Conservation (phyloP, 495 filamentous ascomycete species). For the Pyrenula aspistea region DNA sequence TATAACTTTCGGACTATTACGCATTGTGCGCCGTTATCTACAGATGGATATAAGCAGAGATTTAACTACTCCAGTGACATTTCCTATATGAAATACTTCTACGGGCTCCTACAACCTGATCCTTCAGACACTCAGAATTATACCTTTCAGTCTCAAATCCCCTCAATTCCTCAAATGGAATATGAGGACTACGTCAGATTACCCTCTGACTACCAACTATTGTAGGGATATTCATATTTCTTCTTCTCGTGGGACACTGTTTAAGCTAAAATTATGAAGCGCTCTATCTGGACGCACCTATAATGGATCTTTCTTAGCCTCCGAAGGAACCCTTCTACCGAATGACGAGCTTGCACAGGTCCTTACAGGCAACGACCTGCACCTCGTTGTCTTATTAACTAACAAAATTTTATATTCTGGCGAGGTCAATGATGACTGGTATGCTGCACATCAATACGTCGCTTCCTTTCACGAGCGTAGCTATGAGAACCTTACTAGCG, state of each 20-base stretch:
- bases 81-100: conserved; percentile 3
- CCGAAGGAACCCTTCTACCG: too few relatives aligned
- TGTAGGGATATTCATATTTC: too few relatives aligned
- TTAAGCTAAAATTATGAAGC: too few relatives aligned
- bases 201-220: too few relatives aligned
- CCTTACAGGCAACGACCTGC: conserved; percentile 1
- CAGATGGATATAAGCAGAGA: conserved; percentile 5
- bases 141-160: not conserved
- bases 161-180: not conserved
- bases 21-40: conserved; percentile 11
- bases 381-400: not conserved
- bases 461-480: too few relatives aligned
- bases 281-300: too few relatives aligned
- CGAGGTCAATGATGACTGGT: conserved; percentile 3
- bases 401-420: not conserved
- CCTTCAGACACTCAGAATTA: not conserved
- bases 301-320: too few relatives aligned
- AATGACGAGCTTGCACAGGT: too few relatives aligned
- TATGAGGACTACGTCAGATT: not conserved
- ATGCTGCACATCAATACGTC: not conserved
- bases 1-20: conserved; percentile 3
- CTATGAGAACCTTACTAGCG: not conserved
- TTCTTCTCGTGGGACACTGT: too few relatives aligned
- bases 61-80: not conserved
- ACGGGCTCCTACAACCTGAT: not conserved